phyloP scores from a whole-genome alignment of 202 grass and related monocot species.

The Hordeum pubiflorum region DNA sequence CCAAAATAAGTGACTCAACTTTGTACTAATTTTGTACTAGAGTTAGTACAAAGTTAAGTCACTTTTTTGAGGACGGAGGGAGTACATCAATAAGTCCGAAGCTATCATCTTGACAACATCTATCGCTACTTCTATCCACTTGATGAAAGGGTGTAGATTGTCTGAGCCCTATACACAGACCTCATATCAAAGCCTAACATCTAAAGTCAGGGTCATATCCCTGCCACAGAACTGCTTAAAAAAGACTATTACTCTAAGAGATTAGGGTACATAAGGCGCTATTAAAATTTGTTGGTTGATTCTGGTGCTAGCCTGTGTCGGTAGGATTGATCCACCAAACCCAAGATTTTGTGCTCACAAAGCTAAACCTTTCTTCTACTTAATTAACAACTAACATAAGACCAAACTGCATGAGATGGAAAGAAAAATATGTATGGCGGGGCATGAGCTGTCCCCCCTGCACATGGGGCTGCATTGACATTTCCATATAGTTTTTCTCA shows the following conservation, averaged over 20 bases:
- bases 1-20: too few relatives aligned
- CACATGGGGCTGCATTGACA: slow-evolving; percentile 32
- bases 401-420: slow-evolving; percentile 25
- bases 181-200: too few relatives aligned
- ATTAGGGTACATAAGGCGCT: neutral
- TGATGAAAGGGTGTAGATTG: too few relatives aligned
- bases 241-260: slow-evolving; percentile 38
- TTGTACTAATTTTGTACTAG: too few relatives aligned
- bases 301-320: slow-evolving; percentile 29
- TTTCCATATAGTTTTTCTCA: neutral
- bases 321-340: slow-evolving; percentile 40
- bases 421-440: slow-evolving; percentile 11
- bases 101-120: too few relatives aligned
- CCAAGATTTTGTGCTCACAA: slow-evolving; percentile 25
- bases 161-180: too few relatives aligned
- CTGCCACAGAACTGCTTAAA: slow-evolving; percentile 17
- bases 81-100: too few relatives aligned
- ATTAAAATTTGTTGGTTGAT: slow-evolving; percentile 27
- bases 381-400: slow-evolving; percentile 37
- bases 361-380: slow-evolving; percentile 4
- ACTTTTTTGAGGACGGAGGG: too few relatives aligned
- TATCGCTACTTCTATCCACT: too few relatives aligned
- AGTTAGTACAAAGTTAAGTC: too few relatives aligned
- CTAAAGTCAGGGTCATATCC: neutral
- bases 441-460: slow-evolving; percentile 23